Evolutionary conservation across 139 green algal genomes (phyloP), one percentile per base, ranked within the genome.

Genomic region (Astrephomene gubernaculifera): DNA sequence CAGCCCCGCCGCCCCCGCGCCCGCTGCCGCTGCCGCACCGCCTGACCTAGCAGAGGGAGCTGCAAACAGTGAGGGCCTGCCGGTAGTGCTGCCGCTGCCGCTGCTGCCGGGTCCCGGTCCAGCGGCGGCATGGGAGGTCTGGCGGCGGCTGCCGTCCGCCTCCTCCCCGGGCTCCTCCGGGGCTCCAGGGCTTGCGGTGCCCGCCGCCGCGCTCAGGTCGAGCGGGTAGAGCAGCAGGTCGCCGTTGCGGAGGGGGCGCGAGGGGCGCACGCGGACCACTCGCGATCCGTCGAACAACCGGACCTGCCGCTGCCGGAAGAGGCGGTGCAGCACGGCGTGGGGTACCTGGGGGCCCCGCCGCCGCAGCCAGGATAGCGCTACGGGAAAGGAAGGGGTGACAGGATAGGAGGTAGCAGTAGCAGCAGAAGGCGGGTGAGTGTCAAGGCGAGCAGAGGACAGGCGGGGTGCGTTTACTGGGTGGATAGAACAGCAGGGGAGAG

Each of bases 321-420:
- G 82, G 31, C 71, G 60, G 36, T 91, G 81, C 31, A 89, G 73
- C 1, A 83, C 43, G 19, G 75, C 65, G 29, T 92, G 61, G 10
- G 79, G 79, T 22, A 85, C 63, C 33, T 43, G 4, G 0, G 91
- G 91, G 3, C 90, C 90, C 3, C 91, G 61, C n/a, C 90, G 76
- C 4, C 91, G 85, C 82, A 93, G 74, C 91, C 90, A 94, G 2
- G 83, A 90, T 65, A 93, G 38, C 0, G 88, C 91, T 94, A 89
- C 81, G 71, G 45, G 31, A 5, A 8, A 21, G 35, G 8, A 71
- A n/a, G 29, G 61, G n/a, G n/a, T n/a, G n/a, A n/a, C n/a, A n/a
- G n/a, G n/a, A n/a, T n/a, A n/a, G n/a, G n/a, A n/a, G n/a, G n/a
- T n/a, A n/a, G n/a, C n/a, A n/a, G n/a, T n/a, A n/a, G n/a, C n/a